Percentiles rank a stretch among this genome's conserved stretches.
Conservation (phyloP, 129 eudicot genomes). For the Helichrysum umbraculigerum region DNA sequence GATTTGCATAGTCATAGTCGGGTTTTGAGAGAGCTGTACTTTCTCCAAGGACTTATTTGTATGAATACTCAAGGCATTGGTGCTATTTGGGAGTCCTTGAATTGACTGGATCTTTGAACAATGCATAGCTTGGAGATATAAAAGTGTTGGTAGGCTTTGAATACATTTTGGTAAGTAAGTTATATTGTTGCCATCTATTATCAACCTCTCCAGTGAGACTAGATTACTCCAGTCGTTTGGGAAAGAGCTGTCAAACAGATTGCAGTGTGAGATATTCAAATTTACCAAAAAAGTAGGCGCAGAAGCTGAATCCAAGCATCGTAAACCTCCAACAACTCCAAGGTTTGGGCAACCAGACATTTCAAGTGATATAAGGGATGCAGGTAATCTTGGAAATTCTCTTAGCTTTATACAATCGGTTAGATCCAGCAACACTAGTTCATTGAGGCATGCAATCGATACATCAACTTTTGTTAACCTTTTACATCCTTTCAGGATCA, state of each 20-base stretch:
- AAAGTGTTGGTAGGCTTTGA: conserved; percentile 20
- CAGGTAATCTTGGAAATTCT: conserved; percentile 6
- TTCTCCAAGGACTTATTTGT: not conserved
- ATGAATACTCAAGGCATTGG: rapidly evolving
- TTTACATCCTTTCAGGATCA: not conserved
- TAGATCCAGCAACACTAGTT: conserved; percentile 10
- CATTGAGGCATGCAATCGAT: conserved; percentile 4
- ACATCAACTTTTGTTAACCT: conserved; percentile 5
- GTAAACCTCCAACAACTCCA: conserved; percentile 12
- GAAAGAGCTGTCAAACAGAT: conserved; percentile 15
- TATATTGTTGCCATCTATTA: not conserved
- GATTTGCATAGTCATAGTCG: too few relatives aligned
- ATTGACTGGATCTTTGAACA: conserved; percentile 18
- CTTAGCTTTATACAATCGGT: conserved; percentile 11
- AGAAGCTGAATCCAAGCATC: conserved; percentile 9
- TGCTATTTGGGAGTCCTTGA: not conserved
- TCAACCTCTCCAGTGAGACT: not conserved
- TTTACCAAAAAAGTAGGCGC: not conserved
- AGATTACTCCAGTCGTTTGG: conserved; percentile 22
- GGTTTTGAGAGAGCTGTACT: not conserved
- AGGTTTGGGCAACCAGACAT: conserved; percentile 19
- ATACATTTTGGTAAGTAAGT: conserved; percentile 17
- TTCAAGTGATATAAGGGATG: conserved; percentile 9
- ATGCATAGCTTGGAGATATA: not conserved
- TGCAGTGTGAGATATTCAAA: not conserved